Evolutionary conservation across 148 eudicot species (phyloP).

Genomic region (Limonium bicolor): DNA sequence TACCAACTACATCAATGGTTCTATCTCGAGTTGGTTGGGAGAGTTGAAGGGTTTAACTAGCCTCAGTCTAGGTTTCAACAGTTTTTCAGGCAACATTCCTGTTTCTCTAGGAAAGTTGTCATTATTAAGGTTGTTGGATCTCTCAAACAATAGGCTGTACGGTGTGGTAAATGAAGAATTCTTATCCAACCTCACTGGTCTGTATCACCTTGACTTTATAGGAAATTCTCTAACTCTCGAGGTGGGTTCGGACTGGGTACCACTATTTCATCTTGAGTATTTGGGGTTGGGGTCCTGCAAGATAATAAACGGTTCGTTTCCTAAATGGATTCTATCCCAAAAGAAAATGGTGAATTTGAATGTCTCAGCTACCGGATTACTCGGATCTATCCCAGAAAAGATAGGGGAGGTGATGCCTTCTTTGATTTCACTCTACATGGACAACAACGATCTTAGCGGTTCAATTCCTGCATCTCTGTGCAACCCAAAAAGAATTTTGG

Average conservation of each 20-base stretch:
- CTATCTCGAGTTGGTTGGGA: constrained; percentile 5
- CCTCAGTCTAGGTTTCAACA: background rate
- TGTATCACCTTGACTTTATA: background rate
- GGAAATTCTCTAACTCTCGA: constrained; percentile 3
- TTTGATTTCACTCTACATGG: background rate
- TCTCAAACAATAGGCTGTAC: background rate
- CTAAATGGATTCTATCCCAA: constrained; percentile 13
- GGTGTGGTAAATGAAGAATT: constrained; percentile 3
- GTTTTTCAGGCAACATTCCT: constrained; percentile 6
- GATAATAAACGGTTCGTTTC: constrained; percentile 2
- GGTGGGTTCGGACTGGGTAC: constrained; percentile 1
- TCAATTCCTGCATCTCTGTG: background rate
- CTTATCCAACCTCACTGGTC: constrained; percentile 13
- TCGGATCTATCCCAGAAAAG: background rate
- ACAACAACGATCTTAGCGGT: background rate
- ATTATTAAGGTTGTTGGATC: constrained; percentile 1
- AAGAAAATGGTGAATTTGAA: background rate
- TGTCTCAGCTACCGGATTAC: constrained; percentile 4
- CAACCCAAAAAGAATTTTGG: constrained; percentile 1
- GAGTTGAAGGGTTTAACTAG: background rate
- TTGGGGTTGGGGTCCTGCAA: background rate
- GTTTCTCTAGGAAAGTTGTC: constrained; percentile 4
- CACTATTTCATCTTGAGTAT: constrained; percentile 7
- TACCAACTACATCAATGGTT: background rate
- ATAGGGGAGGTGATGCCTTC: background rate